phyloP scores from a whole-genome alignment of 352 stramenopile species.

The Albugo candida region DNA sequence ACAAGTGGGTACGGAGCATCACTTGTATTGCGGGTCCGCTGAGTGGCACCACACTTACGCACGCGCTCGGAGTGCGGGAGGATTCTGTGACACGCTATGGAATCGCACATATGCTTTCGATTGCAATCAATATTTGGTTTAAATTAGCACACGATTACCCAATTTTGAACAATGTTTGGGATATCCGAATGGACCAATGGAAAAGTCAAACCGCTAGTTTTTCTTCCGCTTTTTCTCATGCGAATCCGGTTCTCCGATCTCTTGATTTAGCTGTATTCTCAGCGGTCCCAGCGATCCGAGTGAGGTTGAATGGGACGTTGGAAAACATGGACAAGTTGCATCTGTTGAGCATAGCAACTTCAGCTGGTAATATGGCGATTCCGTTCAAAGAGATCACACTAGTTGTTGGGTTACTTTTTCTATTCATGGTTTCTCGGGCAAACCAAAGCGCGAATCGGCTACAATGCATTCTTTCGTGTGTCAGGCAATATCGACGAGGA shows the following conservation, averaged over 20 bases:
- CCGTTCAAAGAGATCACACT: slow-evolving; percentile 10
- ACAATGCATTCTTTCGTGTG: slow-evolving; percentile 4
- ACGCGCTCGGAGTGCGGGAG: slow-evolving; percentile 23
- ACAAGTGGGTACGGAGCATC: slow-evolving; percentile 39
- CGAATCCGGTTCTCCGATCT: slow-evolving; percentile 18
- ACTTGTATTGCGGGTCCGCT: slow-evolving; percentile 32
- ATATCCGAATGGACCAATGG: slow-evolving; percentile 48
- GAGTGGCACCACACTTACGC: slow-evolving; percentile 28
- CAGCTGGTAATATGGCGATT: slow-evolving; percentile 18
- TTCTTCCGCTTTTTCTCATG: slow-evolving; percentile 9
- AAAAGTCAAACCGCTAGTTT: slow-evolving; percentile 13
- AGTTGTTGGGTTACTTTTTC: slow-evolving; percentile 10
- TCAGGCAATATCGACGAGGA: slow-evolving; percentile 2
- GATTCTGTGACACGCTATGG: slow-evolving; percentile 13
- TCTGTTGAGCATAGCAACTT: slow-evolving; percentile 56
- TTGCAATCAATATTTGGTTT: slow-evolving; percentile 19
- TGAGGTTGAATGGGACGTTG: slow-evolving; percentile 26
- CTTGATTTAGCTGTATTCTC: slow-evolving; percentile 26
- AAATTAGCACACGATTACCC: slow-evolving; percentile 22
- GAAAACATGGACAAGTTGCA: slow-evolving; percentile 19
- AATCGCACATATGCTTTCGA: slow-evolving; percentile 17
- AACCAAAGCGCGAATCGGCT: slow-evolving; percentile 2
- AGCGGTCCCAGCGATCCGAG: slow-evolving; percentile 22
- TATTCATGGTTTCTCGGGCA: slow-evolving; percentile 8
- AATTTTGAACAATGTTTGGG: slow-evolving; percentile 16